These are phyloP conservation scores for Aquilaria agallochum DNA, from an alignment of 441 rosid genomes.

Conservation along the genomic window DNA sequence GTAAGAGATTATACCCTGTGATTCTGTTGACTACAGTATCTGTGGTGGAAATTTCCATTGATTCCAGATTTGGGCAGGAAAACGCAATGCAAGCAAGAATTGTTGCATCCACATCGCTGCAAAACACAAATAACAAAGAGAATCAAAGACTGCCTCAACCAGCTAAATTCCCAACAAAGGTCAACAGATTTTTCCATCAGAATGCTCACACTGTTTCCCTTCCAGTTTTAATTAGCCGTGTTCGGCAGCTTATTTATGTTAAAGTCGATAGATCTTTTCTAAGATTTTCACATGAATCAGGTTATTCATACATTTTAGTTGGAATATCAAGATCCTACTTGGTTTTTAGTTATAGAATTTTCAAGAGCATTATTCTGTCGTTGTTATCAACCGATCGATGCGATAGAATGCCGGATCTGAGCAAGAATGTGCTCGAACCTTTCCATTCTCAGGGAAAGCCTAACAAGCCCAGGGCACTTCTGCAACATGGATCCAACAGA, in stretches of 20 bases:
- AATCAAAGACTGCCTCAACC: background rate
- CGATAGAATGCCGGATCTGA: slow-evolving; percentile 35
- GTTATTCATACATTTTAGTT: no score
- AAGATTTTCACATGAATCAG: no score
- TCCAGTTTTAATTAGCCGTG: no score
- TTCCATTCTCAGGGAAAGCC: slow-evolving; percentile 68
- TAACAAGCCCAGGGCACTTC: slow-evolving; percentile 74
- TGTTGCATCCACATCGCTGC: slow-evolving; percentile 90
- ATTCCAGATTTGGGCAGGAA: slow-evolving; percentile 83
- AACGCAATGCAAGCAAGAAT: slow-evolving; percentile 92
- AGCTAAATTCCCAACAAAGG: background rate
- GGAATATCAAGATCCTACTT: no score
- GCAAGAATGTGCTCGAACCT: slow-evolving; percentile 47
- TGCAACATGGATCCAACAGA: slow-evolving; percentile 77
- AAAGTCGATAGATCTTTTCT: no score
- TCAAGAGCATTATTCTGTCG: background rate
- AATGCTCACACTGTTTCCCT: no score
- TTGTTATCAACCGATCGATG: slow-evolving; percentile 12
- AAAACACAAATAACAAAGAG: slow-evolving; percentile 8
- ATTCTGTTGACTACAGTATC: slow-evolving; percentile 62
- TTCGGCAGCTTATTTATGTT: no score
- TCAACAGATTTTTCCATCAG: no score
- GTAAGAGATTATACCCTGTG: slow-evolving; percentile 52
- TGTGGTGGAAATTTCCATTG: slow-evolving; percentile 59
- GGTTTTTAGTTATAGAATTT: no score